Evolutionary conservation across 768 basidiomycete species (phyloP).

Genomic region (Russula earlei): DNA sequence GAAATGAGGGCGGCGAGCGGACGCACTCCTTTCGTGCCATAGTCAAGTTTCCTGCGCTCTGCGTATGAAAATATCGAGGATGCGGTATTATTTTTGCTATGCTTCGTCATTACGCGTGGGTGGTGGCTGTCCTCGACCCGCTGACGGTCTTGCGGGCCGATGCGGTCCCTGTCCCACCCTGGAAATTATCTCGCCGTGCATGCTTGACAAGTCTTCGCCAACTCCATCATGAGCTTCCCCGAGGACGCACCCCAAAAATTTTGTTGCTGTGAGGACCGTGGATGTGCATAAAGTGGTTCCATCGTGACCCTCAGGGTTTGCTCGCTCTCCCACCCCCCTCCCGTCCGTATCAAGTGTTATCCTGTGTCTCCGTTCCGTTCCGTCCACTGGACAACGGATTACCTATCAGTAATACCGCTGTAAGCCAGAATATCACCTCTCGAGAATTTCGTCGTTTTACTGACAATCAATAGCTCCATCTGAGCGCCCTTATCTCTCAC

Average conservation of each 20-base stretch:
- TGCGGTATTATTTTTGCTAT: slow-evolving; percentile 85
- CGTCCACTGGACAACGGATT: not conserved
- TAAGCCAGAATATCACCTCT: not conserved
- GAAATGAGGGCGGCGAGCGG: not conserved
- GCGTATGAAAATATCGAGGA: slow-evolving; percentile 87
- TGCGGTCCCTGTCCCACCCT: no score
- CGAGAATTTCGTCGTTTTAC: not conserved
- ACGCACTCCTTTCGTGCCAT: slow-evolving; percentile 70
- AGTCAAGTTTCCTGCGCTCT: slow-evolving; percentile 76
- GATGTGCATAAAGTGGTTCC: not conserved
- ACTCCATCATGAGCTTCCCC: not conserved
- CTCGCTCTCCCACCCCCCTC: not conserved
- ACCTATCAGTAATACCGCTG: not conserved
- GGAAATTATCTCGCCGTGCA: no score
- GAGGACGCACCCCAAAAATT: slow-evolving; percentile 1
- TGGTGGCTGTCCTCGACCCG: not conserved
- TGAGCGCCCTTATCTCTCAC: not conserved
- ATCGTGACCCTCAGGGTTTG: not conserved
- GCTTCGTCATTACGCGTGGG: slow-evolving; percentile 59
- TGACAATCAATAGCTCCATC: not conserved
- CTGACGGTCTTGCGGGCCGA: not conserved
- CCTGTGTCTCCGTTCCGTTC: not conserved
- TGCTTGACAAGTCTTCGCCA: not conserved
- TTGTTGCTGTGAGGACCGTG: not conserved
- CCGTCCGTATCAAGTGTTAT: no score